These are phyloP conservation scores for Fonsecaea nubica DNA, from an alignment of 2,329 filamentous ascomycete genomes.

Conservation along the genomic window DNA sequence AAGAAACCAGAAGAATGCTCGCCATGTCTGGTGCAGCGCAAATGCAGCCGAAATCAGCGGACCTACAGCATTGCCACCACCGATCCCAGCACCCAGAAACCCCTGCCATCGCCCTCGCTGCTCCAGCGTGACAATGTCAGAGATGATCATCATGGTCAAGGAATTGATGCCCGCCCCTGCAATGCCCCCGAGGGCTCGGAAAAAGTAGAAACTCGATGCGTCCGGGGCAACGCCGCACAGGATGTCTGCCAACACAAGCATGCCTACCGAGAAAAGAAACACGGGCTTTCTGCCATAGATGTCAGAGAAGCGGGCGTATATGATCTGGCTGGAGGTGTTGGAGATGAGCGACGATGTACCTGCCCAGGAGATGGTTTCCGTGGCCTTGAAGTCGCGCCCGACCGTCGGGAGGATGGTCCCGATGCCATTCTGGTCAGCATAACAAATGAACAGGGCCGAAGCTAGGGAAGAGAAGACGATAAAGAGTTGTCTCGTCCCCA, in stretches of 20 bases:
- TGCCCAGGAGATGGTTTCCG: conserved; percentile 24
- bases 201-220: conserved; percentile 66
- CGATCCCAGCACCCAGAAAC: conserved; percentile 48
- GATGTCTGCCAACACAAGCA: conserved; percentile 64
- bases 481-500: conserved; percentile 16
- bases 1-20: conserved; percentile 59
- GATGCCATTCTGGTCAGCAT: conserved; percentile 65
- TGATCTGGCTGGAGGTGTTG: conserved; percentile 66
- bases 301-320: conserved; percentile 68
- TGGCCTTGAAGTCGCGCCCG: conserved; percentile 54
- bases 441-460: conserved; percentile 61
- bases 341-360: conserved; percentile 24
- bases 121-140: conserved; percentile 65
- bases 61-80: conserved; percentile 55
- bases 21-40: conserved; percentile 52
- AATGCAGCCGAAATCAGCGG: conserved; percentile 58
- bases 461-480: conserved; percentile 60
- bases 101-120: conserved; percentile 61
- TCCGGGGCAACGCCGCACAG: conserved; percentile 64
- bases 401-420: conserved; percentile 61
- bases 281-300: conserved; percentile 67
- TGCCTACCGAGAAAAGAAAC: conserved; percentile 59
- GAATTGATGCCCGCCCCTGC: conserved; percentile 67
- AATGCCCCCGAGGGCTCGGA: conserved; percentile 65
- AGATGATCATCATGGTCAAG: conserved; percentile 67